Percentiles rank a stretch among this genome's conserved stretches.
phyloP scores from a whole-genome alignment of 495 filamentous ascomycete species.

The Neurospora sp. region DNA sequence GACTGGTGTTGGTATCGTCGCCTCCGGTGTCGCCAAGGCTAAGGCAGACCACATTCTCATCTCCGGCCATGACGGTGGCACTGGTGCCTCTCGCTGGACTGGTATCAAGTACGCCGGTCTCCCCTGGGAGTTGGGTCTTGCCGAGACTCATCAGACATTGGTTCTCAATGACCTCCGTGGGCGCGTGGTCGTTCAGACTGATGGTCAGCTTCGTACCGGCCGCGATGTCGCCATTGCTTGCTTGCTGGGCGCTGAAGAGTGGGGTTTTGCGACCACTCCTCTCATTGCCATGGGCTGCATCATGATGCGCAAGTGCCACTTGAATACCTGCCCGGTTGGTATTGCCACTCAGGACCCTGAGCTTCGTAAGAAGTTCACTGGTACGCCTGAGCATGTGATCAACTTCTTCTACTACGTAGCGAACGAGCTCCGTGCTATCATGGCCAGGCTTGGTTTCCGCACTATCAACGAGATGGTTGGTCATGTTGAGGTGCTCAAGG shows the following conservation, averaged over 20 bases:
- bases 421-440: constrained; percentile 96
- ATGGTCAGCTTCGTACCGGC: constrained; percentile 90
- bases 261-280: constrained; percentile 95
- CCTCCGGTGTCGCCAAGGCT: constrained; percentile 96
- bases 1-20: constrained; percentile 96
- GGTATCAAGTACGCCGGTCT: constrained; percentile 99
- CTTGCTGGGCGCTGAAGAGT: constrained; percentile 94
- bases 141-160: constrained; percentile 97
- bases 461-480: constrained; percentile 99
- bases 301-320: constrained; percentile 73
- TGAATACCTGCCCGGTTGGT: constrained; percentile 92
- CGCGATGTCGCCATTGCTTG: constrained; percentile 95
- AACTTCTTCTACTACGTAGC: constrained; percentile 99
- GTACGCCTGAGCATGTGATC: constrained; percentile 94
- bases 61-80: constrained; percentile 96
- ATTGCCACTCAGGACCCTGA: constrained; percentile 96
- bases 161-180: constrained; percentile 96
- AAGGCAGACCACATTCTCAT: constrained; percentile 98
- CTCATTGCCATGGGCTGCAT: constrained; percentile 97
- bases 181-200: constrained; percentile 94
- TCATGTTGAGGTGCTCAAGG: constrained; percentile 75
- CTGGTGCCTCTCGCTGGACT: constrained; percentile 96
- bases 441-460: constrained; percentile 91
- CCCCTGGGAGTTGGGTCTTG: constrained; percentile 96
- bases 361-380: constrained; percentile 88